Conservation (phyloP, 2,329 filamentous ascomycete genomes). For the Microsporum audouinii region DNA sequence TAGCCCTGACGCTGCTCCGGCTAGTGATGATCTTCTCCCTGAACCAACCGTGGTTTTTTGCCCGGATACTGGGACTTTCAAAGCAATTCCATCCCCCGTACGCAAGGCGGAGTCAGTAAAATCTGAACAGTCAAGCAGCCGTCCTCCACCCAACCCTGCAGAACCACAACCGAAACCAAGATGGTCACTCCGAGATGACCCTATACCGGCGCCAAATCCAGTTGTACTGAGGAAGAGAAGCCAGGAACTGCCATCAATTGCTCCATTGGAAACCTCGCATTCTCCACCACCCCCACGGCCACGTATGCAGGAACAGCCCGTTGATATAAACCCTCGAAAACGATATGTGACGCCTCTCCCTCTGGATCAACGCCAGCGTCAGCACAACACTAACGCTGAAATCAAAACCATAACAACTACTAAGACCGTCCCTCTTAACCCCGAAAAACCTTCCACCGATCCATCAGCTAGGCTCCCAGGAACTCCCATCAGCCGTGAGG, state of each 20-base stretch:
- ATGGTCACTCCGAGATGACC: neutral
- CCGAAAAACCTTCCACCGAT: slow-evolving; percentile 18
- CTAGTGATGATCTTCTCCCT: slow-evolving; percentile 11
- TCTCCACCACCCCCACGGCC: neutral
- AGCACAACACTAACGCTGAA: neutral
- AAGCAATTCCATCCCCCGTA: slow-evolving; percentile 28
- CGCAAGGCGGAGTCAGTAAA: neutral
- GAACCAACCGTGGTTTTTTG: slow-evolving; percentile 34
- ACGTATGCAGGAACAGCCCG: neutral
- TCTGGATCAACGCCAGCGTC: neutral
- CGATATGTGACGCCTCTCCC: slow-evolving; percentile 3
- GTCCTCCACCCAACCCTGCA: neutral
- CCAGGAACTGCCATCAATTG: neutral
- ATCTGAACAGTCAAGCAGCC: neutral
- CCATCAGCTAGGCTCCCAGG: slow-evolving; percentile 24
- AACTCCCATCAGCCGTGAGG: slow-evolving; percentile 37
- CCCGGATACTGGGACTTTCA: slow-evolving; percentile 35
- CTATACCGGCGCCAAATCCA: neutral
- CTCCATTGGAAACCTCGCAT: neutral
- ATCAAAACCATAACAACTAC: slow-evolving; percentile 18
- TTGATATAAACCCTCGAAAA: neutral
- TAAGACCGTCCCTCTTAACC: slow-evolving; percentile 24
- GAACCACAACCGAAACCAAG: neutral
- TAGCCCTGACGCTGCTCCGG: neutral
- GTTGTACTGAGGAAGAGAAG: neutral